phyloP scores from a whole-genome alignment of 1,284 basidiomycete genomes.

The Polyporus tsugae region DNA sequence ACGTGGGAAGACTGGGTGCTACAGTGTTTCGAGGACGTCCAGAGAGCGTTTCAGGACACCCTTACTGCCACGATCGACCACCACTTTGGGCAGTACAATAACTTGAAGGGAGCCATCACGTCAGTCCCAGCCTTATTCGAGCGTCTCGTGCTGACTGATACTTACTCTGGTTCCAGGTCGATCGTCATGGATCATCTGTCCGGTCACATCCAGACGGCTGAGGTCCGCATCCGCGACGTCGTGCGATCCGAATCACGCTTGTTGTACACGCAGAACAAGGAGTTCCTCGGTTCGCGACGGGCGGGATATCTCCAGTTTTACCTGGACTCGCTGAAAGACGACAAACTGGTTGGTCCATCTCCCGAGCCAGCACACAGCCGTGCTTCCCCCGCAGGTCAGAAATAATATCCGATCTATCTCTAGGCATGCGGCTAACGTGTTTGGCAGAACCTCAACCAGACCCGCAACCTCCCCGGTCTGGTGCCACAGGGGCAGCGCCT shows the following conservation, averaged over 20 bases:
- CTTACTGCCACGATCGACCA: conserved; percentile 33
- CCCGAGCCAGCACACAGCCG: neutral
- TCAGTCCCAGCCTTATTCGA: conserved; percentile 19
- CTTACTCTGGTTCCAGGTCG: neutral
- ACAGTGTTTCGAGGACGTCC: conserved; percentile 50
- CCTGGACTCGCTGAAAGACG: neutral
- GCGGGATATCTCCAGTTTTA: neutral
- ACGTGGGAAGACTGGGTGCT: conserved; percentile 49
- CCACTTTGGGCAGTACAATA: conserved; percentile 44
- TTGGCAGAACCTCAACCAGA: neutral
- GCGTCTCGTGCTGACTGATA: neutral
- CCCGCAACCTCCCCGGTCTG: neutral
- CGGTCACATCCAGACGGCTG: neutral
- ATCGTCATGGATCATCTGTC: conserved; percentile 10
- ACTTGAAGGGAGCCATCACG: conserved; percentile 40
- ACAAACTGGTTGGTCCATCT: neutral
- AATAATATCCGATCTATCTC: neutral
- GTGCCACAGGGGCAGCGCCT: neutral
- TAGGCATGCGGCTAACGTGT: neutral
- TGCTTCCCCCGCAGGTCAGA: neutral
- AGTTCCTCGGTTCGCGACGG: neutral
- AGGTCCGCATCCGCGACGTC: conserved; percentile 18
- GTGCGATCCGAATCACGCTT: conserved; percentile 27
- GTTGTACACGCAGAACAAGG: conserved; percentile 31
- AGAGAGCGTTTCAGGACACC: conserved; percentile 36